Evolutionary conservation across 129 eudicot genomes (phyloP), one percentile per base, ranked within the genome.

Genomic region (Logfia minima): DNA sequence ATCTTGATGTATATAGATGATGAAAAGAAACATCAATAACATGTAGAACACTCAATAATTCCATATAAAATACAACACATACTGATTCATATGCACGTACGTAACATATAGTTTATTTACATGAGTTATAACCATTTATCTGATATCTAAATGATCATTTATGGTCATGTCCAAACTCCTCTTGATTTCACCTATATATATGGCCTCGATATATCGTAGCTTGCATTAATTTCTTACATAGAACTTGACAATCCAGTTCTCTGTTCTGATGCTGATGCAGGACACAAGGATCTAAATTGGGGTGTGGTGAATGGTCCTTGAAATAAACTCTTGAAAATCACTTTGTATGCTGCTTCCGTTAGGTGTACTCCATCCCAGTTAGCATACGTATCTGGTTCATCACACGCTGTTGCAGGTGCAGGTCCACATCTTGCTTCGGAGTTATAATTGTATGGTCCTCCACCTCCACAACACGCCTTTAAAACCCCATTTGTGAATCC

Each of bases 341-440:
- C 23, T 70, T 23, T 71, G 39, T 81, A 81, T 26, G 76, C 67
- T 0, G 80, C 80, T 66, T 76, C 66, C 0, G 80, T 76, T 5
- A 76, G 26, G 43, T 76, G 80, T 32, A 76, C 51, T 16, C 84
- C 84, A 11, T 81, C 84, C 84, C 84, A 81, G 21, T 76, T 68
- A 31, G 76, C 76, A 19, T 71, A 75, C 43, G 70, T 77, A 61
- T 81, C 66, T 0, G 84, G 84, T 43, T 75, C 34, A 26, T 63
- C 84, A 75, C 84, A 81, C 29, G 62, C 77, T 9, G 48, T 75
- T 8, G 84, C 13, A 1, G 68, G 26, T 21, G 45, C n/a, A 5
- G 8, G 5, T 75, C 84, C 84, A 69, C 84, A 81, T 21, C 0
- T 1, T 0, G 24, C 43, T 2, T 4, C 16, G 5, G 4, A 4